Evolutionary conservation across 768 basidiomycete genomes (phyloP), one percentile per base, ranked within the genome.

Genomic region (Mycena pura): DNA sequence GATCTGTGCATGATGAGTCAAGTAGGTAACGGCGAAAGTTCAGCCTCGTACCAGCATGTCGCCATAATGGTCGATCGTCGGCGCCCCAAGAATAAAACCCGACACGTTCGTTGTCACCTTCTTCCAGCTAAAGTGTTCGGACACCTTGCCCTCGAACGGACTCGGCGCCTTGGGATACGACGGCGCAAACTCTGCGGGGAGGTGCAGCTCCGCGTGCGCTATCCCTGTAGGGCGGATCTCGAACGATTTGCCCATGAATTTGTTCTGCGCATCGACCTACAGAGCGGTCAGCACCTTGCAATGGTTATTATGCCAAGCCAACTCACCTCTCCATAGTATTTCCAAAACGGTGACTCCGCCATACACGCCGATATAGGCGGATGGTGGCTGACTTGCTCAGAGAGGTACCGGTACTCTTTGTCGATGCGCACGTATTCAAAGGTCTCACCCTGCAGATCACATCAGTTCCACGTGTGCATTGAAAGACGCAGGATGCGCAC

Each of bases 301-400:
- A 3, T 27, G 11, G n/a, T 17, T 17, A 41, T 10, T 14, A 17
- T 22, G 5, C 17, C 49, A 21, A 14, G 41, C 10, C 15, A 27
- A 64, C 74, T 13, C 66, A 88, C 90, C 80, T 94, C 92, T 68
- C 95, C 95, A 63, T 84, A 97, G 73, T 97, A 99, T 58, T 87
- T 85, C 95, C 95, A 99, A 38, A 78, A 76, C 0, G 93, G 92
- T 0, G 92, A 88, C 74, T 99, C 95, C 1, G 91, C 92, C 87
- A 92, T 96, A 73, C 96, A 98, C 8, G 96, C 95, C 5, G 93
- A 95, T 48, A 98, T 95, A 0, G 96, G 96, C 6, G 96, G 96
- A 74, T 98, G 96, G 74, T 98, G 96, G 70, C 91, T 95, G 62
- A 99, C 96, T 82, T 99, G 96, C 71, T 99, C 96, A 1, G 93